phyloP scores from a whole-genome alignment of 1,139 yeast genomes.

The Suhomyces guaymorum region DNA sequence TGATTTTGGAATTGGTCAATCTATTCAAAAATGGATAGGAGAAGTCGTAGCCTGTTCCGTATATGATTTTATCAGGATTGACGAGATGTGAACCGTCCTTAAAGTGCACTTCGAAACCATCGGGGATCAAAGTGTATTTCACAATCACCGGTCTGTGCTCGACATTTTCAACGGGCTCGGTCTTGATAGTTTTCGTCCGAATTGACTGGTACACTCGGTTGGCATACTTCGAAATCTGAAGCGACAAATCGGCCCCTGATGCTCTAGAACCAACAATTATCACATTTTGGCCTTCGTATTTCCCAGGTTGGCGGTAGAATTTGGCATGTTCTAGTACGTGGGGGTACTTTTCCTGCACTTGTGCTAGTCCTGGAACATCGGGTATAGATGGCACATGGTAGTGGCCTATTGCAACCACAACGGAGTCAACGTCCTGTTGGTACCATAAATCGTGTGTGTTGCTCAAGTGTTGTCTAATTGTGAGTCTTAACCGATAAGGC shows the following conservation, averaged over 20 bases:
- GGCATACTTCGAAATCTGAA: slow-evolving; percentile 27
- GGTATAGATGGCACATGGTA: slow-evolving; percentile 55
- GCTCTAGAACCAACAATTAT: slow-evolving; percentile 48
- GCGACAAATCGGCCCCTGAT: slow-evolving; percentile 44
- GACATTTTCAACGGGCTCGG: slow-evolving; percentile 20
- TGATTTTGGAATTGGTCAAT: slow-evolving; percentile 20
- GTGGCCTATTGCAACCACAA: slow-evolving; percentile 56
- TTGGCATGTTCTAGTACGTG: slow-evolving; percentile 42
- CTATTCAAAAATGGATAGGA: slow-evolving; percentile 44
- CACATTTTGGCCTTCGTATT: slow-evolving; percentile 32
- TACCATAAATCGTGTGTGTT: slow-evolving; percentile 33
- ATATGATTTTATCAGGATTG: slow-evolving; percentile 39
- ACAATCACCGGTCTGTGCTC: slow-evolving; percentile 26
- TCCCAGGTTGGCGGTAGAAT: slow-evolving; percentile 31
- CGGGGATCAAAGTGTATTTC: slow-evolving; percentile 19
- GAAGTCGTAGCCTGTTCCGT: slow-evolving; percentile 48
- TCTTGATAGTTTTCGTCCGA: slow-evolving; percentile 19
- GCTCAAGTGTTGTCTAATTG: slow-evolving; percentile 29
- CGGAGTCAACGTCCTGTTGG: slow-evolving; percentile 47
- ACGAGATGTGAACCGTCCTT: slow-evolving; percentile 28
- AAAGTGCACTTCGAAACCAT: slow-evolving; percentile 28
- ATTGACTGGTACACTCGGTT: slow-evolving; percentile 32
- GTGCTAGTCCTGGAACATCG: slow-evolving; percentile 39
- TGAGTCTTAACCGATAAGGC: slow-evolving; percentile 31
- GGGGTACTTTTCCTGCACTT: slow-evolving; percentile 30